phyloP scores from a whole-genome alignment of 108 stramenopile species.

The Cyclotella sp. region DNA sequence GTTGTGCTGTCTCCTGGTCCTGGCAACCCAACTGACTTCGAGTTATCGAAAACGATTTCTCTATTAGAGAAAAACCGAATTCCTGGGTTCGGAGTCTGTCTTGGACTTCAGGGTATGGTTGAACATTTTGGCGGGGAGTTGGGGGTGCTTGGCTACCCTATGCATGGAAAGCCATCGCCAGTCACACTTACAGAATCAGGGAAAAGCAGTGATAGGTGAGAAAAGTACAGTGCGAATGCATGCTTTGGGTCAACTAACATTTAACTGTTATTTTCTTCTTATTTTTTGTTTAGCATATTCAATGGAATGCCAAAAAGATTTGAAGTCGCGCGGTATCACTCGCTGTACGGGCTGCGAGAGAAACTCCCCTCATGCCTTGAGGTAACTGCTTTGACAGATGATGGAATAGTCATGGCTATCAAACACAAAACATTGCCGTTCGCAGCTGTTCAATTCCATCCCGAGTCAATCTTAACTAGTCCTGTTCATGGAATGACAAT shows the following conservation, averaged over 20 bases:
- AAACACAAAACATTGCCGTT: constrained; percentile 93
- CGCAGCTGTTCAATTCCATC: constrained; percentile 99
- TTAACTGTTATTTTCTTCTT: constrained; percentile 1
- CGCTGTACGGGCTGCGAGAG: constrained; percentile 88
- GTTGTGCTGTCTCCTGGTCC: constrained; percentile 97
- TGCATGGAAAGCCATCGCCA: constrained; percentile 96
- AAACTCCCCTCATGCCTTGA: constrained; percentile 81
- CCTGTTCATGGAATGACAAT: constrained; percentile 91
- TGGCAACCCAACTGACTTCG: constrained; percentile 95
- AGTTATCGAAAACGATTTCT: constrained; percentile 82
- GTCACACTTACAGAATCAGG: constrained; percentile 77
- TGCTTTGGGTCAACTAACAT: neutral
- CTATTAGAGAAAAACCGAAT: constrained; percentile 81
- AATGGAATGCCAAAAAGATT: constrained; percentile 87
- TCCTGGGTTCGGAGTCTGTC: constrained; percentile 97
- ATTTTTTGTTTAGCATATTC: constrained; percentile 75
- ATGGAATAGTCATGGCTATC: constrained; percentile 96
- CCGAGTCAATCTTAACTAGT: constrained; percentile 95
- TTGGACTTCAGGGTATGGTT: constrained; percentile 98
- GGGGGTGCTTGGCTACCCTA: constrained; percentile 92
- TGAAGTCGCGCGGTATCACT: constrained; percentile 97
- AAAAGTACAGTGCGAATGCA: neutral
- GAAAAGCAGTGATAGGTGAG: constrained; percentile 60
- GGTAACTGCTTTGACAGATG: constrained; percentile 92
- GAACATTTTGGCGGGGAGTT: constrained; percentile 96